Conservation (phyloP, 73 alveolate species). For the Paramecium caudatum region DNA sequence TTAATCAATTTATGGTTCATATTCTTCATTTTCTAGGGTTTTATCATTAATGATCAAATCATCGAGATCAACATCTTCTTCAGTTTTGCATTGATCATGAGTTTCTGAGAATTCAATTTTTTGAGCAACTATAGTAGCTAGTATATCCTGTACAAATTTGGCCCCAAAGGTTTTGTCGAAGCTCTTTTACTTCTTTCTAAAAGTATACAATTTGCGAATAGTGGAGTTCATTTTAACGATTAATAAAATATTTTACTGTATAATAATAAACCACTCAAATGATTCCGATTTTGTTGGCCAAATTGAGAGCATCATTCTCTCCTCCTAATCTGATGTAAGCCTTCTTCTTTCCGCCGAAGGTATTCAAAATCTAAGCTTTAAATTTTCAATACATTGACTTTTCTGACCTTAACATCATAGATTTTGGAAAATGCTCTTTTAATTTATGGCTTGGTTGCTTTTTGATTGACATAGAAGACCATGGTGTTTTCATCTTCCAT, state of each 20-base stretch:
- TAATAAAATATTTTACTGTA: slow-evolving; percentile 29
- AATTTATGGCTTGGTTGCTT: slow-evolving; percentile 87
- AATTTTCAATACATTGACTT: slow-evolving; percentile 78
- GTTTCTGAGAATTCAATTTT: background rate
- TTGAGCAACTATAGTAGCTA: background rate
- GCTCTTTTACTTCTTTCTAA: background rate
- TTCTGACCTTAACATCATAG: slow-evolving; percentile 81
- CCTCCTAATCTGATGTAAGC: slow-evolving; percentile 86
- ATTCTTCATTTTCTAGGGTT: background rate
- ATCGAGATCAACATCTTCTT: background rate
- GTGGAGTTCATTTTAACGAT: background rate
- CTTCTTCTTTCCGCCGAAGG: slow-evolving; percentile 90
- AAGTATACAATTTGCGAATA: background rate
- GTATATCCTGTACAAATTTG: background rate
- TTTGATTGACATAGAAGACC: slow-evolving; percentile 85
- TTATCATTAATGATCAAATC: background rate
- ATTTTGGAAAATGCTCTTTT: slow-evolving; percentile 86
- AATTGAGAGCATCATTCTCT: slow-evolving; percentile 86
- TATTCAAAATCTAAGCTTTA: slow-evolving; percentile 46
- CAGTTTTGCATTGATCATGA: background rate
- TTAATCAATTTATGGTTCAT: background rate
- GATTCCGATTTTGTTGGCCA: slow-evolving; percentile 90
- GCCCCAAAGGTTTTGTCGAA: background rate
- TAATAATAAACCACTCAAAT: slow-evolving; percentile 75
- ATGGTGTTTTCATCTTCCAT: slow-evolving; percentile 92